phyloP scores from a whole-genome alignment of 257 asterid species.

The Verbascum thapsus region DNA sequence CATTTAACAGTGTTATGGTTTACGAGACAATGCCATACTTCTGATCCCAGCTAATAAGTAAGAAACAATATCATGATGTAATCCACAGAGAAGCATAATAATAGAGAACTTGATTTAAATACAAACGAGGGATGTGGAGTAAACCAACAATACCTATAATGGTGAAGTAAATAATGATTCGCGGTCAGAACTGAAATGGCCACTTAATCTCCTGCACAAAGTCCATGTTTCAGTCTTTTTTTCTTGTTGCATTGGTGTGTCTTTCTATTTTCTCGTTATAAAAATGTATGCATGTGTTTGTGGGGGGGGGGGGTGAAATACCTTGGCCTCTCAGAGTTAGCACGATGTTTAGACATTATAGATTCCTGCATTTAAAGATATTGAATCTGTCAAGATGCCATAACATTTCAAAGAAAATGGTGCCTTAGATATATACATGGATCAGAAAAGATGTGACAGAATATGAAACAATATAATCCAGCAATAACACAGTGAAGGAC shows the following conservation, averaged over 20 bases:
- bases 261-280: neutral
- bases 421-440: too few relatives aligned
- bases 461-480: too few relatives aligned
- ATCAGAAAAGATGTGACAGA: too few relatives aligned
- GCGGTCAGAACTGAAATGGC: constrained; percentile 54
- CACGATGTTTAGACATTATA: constrained; percentile 70
- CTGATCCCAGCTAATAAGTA: too few relatives aligned
- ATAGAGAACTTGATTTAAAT: too few relatives aligned
- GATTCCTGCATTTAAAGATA: constrained; percentile 59
- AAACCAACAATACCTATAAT: constrained; percentile 42
- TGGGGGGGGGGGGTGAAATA: constrained; percentile 25
- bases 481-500: neutral
- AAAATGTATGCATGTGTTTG: constrained; percentile 4
- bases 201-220: constrained; percentile 70
- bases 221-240: constrained; percentile 12
- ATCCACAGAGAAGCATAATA: too few relatives aligned
- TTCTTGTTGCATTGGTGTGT: neutral
- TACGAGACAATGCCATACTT: neutral
- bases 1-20: neutral
- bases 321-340: constrained; percentile 70
- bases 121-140: too few relatives aligned
- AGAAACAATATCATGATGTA: too few relatives aligned
- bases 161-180: constrained; percentile 46
- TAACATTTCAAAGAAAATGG: neutral
- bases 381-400: constrained; percentile 10